Evolutionary conservation across 2,329 filamentous ascomycete species (phyloP), one percentile per base, ranked within the genome.

Genomic region (Chaetomium strumarium): DNA sequence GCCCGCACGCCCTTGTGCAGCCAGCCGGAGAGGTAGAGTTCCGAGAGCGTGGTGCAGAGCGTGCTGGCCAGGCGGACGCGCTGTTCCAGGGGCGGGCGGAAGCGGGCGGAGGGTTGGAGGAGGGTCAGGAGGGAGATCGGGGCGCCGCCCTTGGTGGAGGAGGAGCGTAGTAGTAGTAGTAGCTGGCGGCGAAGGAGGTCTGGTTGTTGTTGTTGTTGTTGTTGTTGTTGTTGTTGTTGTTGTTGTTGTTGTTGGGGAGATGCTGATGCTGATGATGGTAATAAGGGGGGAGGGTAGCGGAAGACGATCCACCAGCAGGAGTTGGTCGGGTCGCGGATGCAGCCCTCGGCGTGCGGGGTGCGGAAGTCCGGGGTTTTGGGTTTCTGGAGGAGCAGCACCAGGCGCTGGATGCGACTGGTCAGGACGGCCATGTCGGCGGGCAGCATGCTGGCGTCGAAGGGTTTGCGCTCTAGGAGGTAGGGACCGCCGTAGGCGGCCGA

Each of bases 301-400:
- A 58, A 53, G 5, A 52, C 55, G 24, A 55, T 47, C 55, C 55
- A 58, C 55, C 55, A 55, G 45, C 55, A 55, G 24, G 39, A 51
- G 30, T 48, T 34, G n/a, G 44, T 31, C 7, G 55, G 43, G 17
- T 55, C 53, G 5, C 46, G 33, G 41, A 58, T 55, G 52, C 43
- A 55, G 17, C 55, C 53, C 33, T 46, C 52, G 31, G 55, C 55
- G 12, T 20, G 42, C 1, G 52, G 47, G 1, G 53, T 58, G 16
- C 29, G 40, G 47, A 58, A 55, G 14, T 39, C 19, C 17, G 53
- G 36, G 5, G 49, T 46, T 36, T 53, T 53, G 20, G 55, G 50
- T 9, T 51, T 47, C 33, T 42, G 42, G 1, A 58, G 50, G 12
- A 58, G 46, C 29, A 55, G 19, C 34, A 58, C 53, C n/a, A 58